Evolutionary conservation across 2,329 filamentous ascomycete species (phyloP), one percentile per base, ranked within the genome.

Genomic region (Drechslerella stenobrocha): DNA sequence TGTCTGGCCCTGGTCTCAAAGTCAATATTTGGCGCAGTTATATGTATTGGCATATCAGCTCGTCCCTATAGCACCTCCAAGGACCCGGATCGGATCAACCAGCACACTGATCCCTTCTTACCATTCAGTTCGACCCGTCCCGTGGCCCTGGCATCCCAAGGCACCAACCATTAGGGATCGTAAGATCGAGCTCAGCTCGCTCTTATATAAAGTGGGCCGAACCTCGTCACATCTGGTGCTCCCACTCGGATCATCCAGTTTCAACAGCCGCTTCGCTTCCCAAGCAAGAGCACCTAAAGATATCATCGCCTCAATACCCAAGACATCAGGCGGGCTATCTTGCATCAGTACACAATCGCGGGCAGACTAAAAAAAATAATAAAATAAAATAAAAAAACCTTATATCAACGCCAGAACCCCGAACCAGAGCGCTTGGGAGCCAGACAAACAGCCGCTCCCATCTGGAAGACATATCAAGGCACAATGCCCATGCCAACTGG

Each of bases 401-500:
- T 42, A 42, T 42, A 42, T 42, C 37, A 42, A 42, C 7, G 37
- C 37, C 37, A 42, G 15, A 18, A 3, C n/a, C 7, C 37, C 3
- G 37, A 2, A 18, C 37, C 37, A 42, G 34, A 37, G 37, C 37
- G 37, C 37, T 18, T 42, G 15, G 13, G 37, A 42, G 3, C 37
- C 13, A 30, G 11, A 30, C 37, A 42, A 34, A 42, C 35, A 42
- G 8, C 32, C 28, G 22, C 8, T 15, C 22, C 23, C n/a, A 23
- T 20, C 37, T 42, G 37, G 37, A 42, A 42, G 22, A 9, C 37
- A 7, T 20, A 13, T 26, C 13, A 7, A 11, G 37, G 52, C 42
- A 59, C 32, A 26, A 66, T 66, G 61, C 61, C 61, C 52, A 66
- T 66, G 61, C 61, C 61, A 59, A 42, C 53, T 28, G 61, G 52